Base-by-base conservation (phyloP, 225 moss, liverwort and hornwort species). In the Pleurozium schreberi region DNA sequence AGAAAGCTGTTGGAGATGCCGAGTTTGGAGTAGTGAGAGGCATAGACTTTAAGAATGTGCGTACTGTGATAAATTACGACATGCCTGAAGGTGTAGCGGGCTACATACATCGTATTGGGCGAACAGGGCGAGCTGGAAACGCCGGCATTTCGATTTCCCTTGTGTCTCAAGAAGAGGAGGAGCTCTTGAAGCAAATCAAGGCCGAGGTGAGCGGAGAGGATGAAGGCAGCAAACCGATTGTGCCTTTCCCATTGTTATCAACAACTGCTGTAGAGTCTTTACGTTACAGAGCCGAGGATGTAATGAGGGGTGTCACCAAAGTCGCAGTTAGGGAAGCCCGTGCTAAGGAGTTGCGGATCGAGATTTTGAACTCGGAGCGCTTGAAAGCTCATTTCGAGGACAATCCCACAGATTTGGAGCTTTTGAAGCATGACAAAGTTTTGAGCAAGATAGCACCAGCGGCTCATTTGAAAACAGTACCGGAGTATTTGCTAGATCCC, bases 311-410 rank as follows among this genome's bases (percentile, higher is more conserved):
- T 74, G 96, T 99, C 40, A 97, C 98, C 11, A 96, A 95, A 88
- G 61, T 99, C 76, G 96, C 90, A 4, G 91, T 97, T 47, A 92
- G 97, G 86, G 98, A 99, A 93, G 98, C 98, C 70, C 95, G 98
- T 79, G 96, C 97, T 3, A 99, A 99, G 90, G 98, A 99, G 95
- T 91, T 99, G 90, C 95, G 98, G 14, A 95, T 99, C 60, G 98
- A 97, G 90, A 97, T 99, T 65, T 79, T 99, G 82, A 99, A 99
- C 81, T 99, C 98, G 43, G 96, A 96, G 90, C 95, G 97, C 61
- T 93, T 99, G 91, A 99, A 99, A 90, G 97, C 96, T 12, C 99
- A 99, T 91, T 99, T 99, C 83, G 97, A 99, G 88, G 99, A 97
- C 75, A 97, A 99, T 71, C 99, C 99, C 31, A 96, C 92, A 16